These are phyloP conservation scores for Fragaria nilgerrensis DNA, from an alignment of 306 rosid species.

Conservation along the genomic window DNA sequence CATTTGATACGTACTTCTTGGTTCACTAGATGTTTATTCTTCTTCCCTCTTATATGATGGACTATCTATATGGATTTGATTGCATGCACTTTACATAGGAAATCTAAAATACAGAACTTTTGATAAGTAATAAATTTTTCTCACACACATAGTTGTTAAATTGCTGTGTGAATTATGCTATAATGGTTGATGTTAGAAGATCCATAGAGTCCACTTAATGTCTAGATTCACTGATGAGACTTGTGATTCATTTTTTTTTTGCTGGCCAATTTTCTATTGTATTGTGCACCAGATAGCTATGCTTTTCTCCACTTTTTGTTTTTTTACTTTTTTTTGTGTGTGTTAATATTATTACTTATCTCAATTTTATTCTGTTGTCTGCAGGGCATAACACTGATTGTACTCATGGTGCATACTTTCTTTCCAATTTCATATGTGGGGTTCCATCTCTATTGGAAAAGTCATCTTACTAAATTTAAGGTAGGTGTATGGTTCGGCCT, in stretches of 20 bases:
- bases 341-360: constrained; percentile 5
- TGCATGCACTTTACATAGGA: no score
- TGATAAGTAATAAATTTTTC: no score
- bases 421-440: constrained; percentile 85
- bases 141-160: no score
- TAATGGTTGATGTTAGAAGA: no score
- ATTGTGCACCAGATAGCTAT: background rate
- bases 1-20: background rate
- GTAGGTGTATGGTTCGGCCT: constrained; percentile 30
- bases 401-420: constrained; percentile 60
- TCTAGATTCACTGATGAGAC: no score
- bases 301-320: no score
- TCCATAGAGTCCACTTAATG: no score
- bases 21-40: background rate
- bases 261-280: no score
- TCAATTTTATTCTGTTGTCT: constrained; percentile 9
- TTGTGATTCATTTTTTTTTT: no score
- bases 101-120: no score
- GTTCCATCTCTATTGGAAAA: constrained; percentile 60
- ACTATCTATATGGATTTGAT: no score
- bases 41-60: background rate
- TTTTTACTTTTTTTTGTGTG: background rate
- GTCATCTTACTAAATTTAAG: constrained; percentile 57
- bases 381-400: constrained; percentile 69
- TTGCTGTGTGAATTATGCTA: no score